Conservation (phyloP, 2,329 filamentous ascomycete genomes). For the Macrophomina phaseolina region DNA sequence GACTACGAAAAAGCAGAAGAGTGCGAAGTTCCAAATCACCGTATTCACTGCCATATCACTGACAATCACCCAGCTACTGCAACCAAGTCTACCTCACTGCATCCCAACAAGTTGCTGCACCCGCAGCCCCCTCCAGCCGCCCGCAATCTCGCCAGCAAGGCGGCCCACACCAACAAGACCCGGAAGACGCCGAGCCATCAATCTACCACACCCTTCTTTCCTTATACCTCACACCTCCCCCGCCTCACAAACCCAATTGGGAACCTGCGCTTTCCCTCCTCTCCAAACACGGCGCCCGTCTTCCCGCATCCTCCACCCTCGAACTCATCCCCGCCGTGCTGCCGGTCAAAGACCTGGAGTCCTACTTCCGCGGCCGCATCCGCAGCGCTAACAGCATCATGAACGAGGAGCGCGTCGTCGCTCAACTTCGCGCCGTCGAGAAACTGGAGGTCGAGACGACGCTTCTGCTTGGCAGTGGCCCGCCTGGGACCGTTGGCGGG, state of each 20-base stretch:
- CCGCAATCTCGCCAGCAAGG: conserved; percentile 10
- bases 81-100: conserved; percentile 74
- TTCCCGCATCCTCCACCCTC: conserved; percentile 86
- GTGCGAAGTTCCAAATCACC: conserved; percentile 50
- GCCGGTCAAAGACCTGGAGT: conserved; percentile 78
- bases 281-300: conserved; percentile 88
- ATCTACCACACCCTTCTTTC: conserved; percentile 93
- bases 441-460: conserved; percentile 77
- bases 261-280: conserved; percentile 83
- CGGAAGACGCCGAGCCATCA: conserved; percentile 67
- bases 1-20: conserved; percentile 92
- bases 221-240: conserved; percentile 82
- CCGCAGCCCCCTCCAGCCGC: conserved; percentile 31
- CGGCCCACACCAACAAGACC: conserved; percentile 48
- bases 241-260: conserved; percentile 73
- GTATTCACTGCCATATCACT: conserved; percentile 59
- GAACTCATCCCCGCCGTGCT: conserved; percentile 82
- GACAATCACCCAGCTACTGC: conserved; percentile 63
- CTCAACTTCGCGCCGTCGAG: conserved; percentile 77
- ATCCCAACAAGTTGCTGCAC: conserved; percentile 31
- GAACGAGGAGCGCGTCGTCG: conserved; percentile 79
- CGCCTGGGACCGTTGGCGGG: conserved; percentile 60
- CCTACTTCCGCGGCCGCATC: conserved; percentile 91
- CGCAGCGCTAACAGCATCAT: conserved; percentile 81
- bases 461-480: conserved; percentile 75